These are phyloP conservation scores for Talaromyces piceae DNA, from an alignment of 2,329 filamentous ascomycete species.

Conservation along the genomic window DNA sequence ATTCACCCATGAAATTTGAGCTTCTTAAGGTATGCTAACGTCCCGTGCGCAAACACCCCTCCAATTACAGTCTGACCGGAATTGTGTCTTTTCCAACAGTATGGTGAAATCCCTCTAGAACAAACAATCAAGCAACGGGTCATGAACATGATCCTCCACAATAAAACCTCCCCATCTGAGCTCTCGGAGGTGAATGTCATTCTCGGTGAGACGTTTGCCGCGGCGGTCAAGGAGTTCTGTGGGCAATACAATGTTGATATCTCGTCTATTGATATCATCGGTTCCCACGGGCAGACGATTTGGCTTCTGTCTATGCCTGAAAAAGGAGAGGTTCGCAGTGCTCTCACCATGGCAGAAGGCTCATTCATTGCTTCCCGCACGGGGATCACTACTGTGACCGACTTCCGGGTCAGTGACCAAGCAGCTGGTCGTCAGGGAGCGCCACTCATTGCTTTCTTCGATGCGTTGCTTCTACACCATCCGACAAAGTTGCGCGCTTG, in stretches of 20 bases:
- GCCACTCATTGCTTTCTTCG: constrained; percentile 52
- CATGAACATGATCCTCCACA: constrained; percentile 50
- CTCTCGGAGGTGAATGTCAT: constrained; percentile 51
- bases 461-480: constrained; percentile 50
- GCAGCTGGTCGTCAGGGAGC: constrained; percentile 50
- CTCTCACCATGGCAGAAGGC: constrained; percentile 53
- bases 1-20: constrained; percentile 49
- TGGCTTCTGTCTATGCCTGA: constrained; percentile 51
- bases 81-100: constrained; percentile 24
- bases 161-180: constrained; percentile 46
- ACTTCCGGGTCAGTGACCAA: constrained; percentile 52
- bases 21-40: constrained; percentile 33
- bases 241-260: constrained; percentile 37
- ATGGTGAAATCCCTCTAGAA: constrained; percentile 50
- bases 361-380: constrained; percentile 48
- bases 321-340: constrained; percentile 38
- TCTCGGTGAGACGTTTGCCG: constrained; percentile 51
- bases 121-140: constrained; percentile 49
- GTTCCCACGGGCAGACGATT: constrained; percentile 54
- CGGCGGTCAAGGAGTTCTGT: constrained; percentile 46
- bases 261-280: constrained; percentile 46
- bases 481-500: constrained; percentile 51
- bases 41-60: background rate
- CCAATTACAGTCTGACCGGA: background rate
- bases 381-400: constrained; percentile 52